Percentiles rank a stretch among this genome's conserved stretches.
These are phyloP conservation scores for Detonula confervacea DNA, from an alignment of 352 stramenopile species.

Conservation along the genomic window DNA sequence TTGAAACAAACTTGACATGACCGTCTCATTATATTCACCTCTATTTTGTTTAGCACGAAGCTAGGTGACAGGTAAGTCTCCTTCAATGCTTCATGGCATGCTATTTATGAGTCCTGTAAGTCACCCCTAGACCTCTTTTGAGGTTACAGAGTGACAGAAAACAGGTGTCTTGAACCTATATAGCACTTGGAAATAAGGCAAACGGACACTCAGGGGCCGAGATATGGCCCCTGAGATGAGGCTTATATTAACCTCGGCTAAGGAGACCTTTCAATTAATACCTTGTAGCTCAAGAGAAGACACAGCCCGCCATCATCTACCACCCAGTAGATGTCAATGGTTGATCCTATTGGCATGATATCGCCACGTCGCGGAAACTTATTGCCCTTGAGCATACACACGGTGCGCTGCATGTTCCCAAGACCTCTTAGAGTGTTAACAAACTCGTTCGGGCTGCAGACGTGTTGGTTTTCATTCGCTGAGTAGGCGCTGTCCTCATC, in stretches of 20 bases:
- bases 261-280: slow-evolving; percentile 29
- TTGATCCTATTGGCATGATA: slow-evolving; percentile 37
- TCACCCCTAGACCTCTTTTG: too few relatives aligned
- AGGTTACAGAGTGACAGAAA: too few relatives aligned
- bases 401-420: slow-evolving; percentile 69
- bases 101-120: too few relatives aligned
- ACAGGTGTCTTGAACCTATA: too few relatives aligned
- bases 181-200: too few relatives aligned
- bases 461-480: slow-evolving; percentile 45
- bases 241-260: slow-evolving; percentile 11
- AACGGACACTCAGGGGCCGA: too few relatives aligned
- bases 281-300: slow-evolving; percentile 60
- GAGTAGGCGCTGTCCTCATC: slow-evolving; percentile 11
- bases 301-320: slow-evolving; percentile 77
- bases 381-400: slow-evolving; percentile 79
- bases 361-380: slow-evolving; percentile 23
- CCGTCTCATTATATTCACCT: too few relatives aligned
- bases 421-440: slow-evolving; percentile 72
- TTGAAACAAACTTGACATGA: too few relatives aligned
- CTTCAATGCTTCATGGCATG: too few relatives aligned
- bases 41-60: too few relatives aligned
- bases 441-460: slow-evolving; percentile 54
- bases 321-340: slow-evolving; percentile 86
- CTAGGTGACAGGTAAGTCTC: too few relatives aligned
- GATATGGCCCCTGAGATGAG: too few relatives aligned